Conservation (phyloP, 1,284 basidiomycete genomes). For the Malassezia psittaci region DNA sequence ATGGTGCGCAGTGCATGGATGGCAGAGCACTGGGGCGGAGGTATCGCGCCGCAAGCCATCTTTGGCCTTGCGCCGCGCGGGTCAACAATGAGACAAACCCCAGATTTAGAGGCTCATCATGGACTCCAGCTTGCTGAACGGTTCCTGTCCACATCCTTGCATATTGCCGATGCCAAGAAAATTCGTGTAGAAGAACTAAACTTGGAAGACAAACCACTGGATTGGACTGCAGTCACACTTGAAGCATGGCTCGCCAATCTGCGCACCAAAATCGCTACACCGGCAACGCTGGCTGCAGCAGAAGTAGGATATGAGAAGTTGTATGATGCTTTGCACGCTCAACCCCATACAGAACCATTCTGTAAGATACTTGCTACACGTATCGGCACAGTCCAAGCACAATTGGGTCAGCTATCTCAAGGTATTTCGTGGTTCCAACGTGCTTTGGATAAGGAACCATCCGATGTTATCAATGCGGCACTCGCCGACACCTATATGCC, state of each 20-base stretch:
- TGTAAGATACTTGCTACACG: conserved; percentile 1
- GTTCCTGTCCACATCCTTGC: conserved; percentile 27
- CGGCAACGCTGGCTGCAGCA: conserved; percentile 1
- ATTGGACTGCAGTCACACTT: conserved; percentile 18
- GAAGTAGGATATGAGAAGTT: conserved; percentile 20
- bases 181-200: conserved; percentile 31
- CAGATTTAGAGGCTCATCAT: conserved; percentile 13
- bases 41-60: conserved; percentile 31
- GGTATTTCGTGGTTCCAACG: conserved; percentile 5
- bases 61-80: conserved; percentile 20
- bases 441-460: neutral
- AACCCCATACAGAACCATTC: conserved; percentile 18
- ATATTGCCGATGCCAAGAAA: conserved; percentile 24
- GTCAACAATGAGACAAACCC: conserved; percentile 12
- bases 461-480: neutral
- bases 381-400: conserved; percentile 1
- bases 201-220: conserved; percentile 9
- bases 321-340: conserved; percentile 19
- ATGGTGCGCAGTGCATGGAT: conserved; percentile 42
- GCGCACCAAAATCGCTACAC: conserved; percentile 18
- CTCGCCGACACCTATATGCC: neutral
- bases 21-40: conserved; percentile 37
- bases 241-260: conserved; percentile 21
- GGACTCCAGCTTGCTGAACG: conserved; percentile 29
- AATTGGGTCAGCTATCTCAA: neutral